Evolutionary conservation across 2,329 filamentous ascomycete species (phyloP).

Genomic region (Colletotrichum lupini): DNA sequence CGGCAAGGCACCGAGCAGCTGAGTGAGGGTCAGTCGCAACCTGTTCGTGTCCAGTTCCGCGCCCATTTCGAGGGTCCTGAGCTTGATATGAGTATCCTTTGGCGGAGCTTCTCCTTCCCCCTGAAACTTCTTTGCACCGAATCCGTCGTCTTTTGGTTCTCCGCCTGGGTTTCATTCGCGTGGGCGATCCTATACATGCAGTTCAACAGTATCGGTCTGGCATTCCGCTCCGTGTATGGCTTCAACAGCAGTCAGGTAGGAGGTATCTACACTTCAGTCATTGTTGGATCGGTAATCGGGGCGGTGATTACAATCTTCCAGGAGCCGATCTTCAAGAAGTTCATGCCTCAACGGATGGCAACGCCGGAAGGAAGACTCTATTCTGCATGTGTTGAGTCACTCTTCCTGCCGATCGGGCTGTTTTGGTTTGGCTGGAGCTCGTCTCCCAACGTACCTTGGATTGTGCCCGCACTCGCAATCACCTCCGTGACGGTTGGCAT

Average conservation of each 20-base stretch:
- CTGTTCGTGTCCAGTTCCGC: background rate
- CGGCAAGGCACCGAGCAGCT: background rate
- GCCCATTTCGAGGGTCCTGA: conserved; percentile 30
- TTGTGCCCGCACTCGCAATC: conserved; percentile 71
- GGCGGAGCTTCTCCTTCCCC: conserved; percentile 44
- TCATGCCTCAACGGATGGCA: conserved; percentile 46
- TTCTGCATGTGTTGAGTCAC: conserved; percentile 71
- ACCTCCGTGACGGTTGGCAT: conserved; percentile 74
- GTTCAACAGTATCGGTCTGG: conserved; percentile 67
- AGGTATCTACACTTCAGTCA: conserved; percentile 66
- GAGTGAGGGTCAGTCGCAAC: background rate
- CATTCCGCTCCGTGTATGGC: conserved; percentile 70
- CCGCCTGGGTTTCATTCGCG: conserved; percentile 76
- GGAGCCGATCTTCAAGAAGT: conserved; percentile 64
- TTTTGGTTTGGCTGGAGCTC: conserved; percentile 79
- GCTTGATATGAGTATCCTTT: conserved; percentile 40
- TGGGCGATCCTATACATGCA: conserved; percentile 78
- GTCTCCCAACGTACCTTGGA: conserved; percentile 65
- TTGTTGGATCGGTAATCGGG: conserved; percentile 55
- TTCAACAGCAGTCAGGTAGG: conserved; percentile 71
- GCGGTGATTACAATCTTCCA: conserved; percentile 66
- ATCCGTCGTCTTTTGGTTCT: conserved; percentile 73
- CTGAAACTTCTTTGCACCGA: conserved; percentile 64
- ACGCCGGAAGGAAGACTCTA: conserved; percentile 72
- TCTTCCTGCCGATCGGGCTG: conserved; percentile 71